phyloP scores from a whole-genome alignment of 2,329 filamentous ascomycete genomes.

The Aspergillus sp. region DNA sequence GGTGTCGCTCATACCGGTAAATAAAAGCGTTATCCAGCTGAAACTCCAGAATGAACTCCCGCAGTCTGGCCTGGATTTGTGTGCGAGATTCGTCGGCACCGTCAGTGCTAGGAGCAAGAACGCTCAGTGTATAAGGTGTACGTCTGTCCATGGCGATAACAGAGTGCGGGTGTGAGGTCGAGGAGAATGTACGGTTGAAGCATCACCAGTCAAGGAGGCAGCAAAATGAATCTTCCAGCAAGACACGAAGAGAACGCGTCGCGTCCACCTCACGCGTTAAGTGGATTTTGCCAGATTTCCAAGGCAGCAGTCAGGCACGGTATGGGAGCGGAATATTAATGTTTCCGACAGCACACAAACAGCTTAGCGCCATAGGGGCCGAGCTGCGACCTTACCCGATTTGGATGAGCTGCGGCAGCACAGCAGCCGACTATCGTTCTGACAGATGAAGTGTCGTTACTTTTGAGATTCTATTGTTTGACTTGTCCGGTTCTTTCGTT shows the following conservation, averaged over 20 bases:
- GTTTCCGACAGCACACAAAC: constrained; percentile 4
- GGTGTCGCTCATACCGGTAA: constrained; percentile 65
- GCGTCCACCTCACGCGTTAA: constrained; percentile 41
- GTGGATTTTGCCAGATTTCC: constrained; percentile 31
- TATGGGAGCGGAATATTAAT: constrained; percentile 13
- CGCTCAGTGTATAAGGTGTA: constrained; percentile 80
- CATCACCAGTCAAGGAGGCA: constrained; percentile 11
- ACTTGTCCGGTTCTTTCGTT: not conserved
- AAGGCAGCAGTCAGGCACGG: constrained; percentile 3
- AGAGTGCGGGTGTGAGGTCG: constrained; percentile 14
- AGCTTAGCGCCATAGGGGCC: constrained; percentile 18
- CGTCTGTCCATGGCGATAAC: constrained; percentile 72
- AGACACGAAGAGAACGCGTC: constrained; percentile 34
- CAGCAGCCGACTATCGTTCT: constrained; percentile 24
- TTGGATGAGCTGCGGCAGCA: constrained; percentile 21
- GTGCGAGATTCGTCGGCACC: constrained; percentile 68
- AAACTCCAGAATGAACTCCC: constrained; percentile 91
- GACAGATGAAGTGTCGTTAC: constrained; percentile 1
- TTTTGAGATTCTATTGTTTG: not conserved
- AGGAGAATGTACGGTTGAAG: constrained; percentile 4
- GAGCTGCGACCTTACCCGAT: constrained; percentile 28
- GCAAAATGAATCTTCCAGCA: constrained; percentile 27
- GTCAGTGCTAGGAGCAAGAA: constrained; percentile 69
- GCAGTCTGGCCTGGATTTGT: constrained; percentile 74
- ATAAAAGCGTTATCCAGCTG: constrained; percentile 92